Conservation (phyloP, 768 basidiomycete species). For the Suillus spraguei region DNA sequence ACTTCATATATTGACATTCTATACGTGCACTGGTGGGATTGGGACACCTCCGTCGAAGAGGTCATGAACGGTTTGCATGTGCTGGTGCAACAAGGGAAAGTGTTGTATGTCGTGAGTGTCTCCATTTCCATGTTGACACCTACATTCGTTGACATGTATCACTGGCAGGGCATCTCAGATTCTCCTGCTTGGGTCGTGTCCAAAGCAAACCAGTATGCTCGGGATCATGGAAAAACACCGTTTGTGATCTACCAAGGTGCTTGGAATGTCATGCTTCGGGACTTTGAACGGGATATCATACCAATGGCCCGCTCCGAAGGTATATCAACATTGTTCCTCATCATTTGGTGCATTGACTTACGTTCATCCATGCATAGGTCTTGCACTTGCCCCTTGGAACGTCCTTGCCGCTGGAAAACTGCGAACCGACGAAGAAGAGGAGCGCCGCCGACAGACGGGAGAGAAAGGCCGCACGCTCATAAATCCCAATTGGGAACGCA, state of each 20-base stretch:
- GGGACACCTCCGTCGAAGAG: constrained; percentile 42
- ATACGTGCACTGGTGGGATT: constrained; percentile 39
- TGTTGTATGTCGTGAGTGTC: constrained; percentile 37
- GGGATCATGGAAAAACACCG: constrained; percentile 39
- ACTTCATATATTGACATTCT: constrained; percentile 50
- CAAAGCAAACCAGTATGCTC: constrained; percentile 40
- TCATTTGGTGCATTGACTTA: constrained; percentile 19
- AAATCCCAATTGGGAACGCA: constrained; percentile 35
- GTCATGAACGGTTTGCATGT: constrained; percentile 42
- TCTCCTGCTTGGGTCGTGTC: constrained; percentile 42
- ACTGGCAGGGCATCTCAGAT: constrained; percentile 32
- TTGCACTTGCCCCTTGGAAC: constrained; percentile 48
- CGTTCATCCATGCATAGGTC: constrained; percentile 15
- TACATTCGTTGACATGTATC: constrained; percentile 2
- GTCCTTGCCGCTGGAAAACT: constrained; percentile 30
- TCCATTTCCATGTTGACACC: constrained; percentile 17
- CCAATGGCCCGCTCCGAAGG: constrained; percentile 28
- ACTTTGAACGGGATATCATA: constrained; percentile 43
- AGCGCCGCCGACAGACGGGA: constrained; percentile 21
- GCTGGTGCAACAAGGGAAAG: constrained; percentile 42
- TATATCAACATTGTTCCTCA: constrained; percentile 34
- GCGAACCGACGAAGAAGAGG: constrained; percentile 30
- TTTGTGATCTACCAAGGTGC: constrained; percentile 45
- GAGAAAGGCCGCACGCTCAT: constrained; percentile 27
- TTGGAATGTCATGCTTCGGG: constrained; percentile 34